These are phyloP conservation scores for Leishmania turanica DNA, from an alignment of 208 protist genomes.

Conservation along the genomic window DNA sequence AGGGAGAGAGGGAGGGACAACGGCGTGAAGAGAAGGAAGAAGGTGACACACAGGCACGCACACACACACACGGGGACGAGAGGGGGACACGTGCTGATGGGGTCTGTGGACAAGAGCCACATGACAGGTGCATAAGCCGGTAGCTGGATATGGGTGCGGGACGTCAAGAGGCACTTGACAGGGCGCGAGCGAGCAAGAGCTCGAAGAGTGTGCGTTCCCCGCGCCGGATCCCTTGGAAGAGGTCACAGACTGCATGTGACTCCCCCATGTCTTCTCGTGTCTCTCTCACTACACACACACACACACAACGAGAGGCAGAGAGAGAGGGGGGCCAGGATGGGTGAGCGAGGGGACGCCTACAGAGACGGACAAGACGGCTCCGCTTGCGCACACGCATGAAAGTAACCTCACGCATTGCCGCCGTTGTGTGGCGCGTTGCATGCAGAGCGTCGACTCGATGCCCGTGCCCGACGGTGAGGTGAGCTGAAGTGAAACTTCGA, in stretches of 20 bases:
- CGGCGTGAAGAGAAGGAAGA: background rate
- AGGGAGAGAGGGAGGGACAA: background rate
- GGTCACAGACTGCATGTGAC: background rate
- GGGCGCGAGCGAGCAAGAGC: background rate
- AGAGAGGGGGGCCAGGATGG: background rate
- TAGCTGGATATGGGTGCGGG: background rate
- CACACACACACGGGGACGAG: background rate
- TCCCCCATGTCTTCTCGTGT: background rate
- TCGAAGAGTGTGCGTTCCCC: background rate
- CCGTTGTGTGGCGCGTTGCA: background rate
- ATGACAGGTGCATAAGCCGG: background rate
- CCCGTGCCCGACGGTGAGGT: background rate
- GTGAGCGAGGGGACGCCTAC: background rate
- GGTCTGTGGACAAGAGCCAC: background rate
- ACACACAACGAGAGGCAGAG: background rate
- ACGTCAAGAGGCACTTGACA: background rate
- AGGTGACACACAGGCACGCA: background rate
- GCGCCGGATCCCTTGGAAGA: background rate
- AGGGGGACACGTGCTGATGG: background rate
- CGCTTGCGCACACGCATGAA: background rate
- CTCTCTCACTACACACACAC: background rate
- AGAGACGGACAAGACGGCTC: background rate
- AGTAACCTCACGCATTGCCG: background rate
- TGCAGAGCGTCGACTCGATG: background rate
- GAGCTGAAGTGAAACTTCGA: background rate